Evolutionary conservation across 495 filamentous ascomycete species (phyloP).

Genomic region (Xylaria longipes): DNA sequence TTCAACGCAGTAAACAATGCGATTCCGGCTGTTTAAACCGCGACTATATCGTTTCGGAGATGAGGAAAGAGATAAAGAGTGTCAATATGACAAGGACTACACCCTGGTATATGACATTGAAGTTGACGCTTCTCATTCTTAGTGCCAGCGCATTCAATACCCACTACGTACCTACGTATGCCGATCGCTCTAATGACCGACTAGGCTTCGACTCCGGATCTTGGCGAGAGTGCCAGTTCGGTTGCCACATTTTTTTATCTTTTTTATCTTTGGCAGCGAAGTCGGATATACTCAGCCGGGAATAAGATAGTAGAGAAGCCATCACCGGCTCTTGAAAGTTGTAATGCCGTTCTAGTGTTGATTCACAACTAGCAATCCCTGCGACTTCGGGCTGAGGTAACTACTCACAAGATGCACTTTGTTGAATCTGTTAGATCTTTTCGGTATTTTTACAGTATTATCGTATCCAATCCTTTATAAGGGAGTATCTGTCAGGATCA

Average conservation of each 20-base stretch:
- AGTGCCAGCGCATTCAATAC: not conserved
- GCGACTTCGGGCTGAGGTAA: not conserved
- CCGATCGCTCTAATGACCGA: not conserved
- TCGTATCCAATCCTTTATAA: not conserved
- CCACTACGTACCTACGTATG: not conserved
- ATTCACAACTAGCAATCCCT: not conserved
- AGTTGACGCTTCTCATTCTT: not conserved
- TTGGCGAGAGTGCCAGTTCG: not conserved
- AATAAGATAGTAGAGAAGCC: not conserved
- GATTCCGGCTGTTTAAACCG: not conserved
- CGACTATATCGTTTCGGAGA: not conserved
- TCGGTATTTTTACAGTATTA: not conserved
- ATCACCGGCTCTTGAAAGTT: constrained; percentile 5
- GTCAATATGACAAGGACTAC: not conserved
- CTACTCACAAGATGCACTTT: not conserved
- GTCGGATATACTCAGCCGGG: constrained; percentile 9
- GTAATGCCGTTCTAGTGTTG: not conserved
- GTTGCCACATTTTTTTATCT: not conserved
- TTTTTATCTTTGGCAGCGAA: not conserved
- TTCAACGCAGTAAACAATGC: not conserved
- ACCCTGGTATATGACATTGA: not conserved
- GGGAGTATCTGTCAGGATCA: not conserved
- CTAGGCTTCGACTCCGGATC: constrained; percentile 1
- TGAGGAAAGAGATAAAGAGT: not conserved
- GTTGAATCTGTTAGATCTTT: not conserved